Conservation (phyloP, 306 rosid species). For the Cucurbita argyrosperma region DNA sequence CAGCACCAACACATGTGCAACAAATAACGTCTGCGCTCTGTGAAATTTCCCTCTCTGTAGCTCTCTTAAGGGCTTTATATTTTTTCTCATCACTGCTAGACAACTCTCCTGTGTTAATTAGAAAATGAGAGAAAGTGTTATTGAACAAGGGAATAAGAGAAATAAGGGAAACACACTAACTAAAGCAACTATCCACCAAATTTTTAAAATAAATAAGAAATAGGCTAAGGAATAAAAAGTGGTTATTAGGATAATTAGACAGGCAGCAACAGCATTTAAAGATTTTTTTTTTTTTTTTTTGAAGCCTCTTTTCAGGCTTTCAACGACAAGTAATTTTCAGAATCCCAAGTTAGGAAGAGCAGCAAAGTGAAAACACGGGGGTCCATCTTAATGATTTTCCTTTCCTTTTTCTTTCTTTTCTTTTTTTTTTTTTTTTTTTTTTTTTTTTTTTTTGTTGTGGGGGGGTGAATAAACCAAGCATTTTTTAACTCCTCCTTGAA, state of each 20-base stretch:
- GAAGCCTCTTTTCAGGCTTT: neutral
- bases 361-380: neutral
- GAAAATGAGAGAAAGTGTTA: neutral
- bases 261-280: neutral
- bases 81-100: conserved; percentile 98
- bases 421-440: too few species aligned
- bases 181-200: neutral
- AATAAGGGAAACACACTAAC: neutral
- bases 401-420: too few species aligned
- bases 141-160: neutral
- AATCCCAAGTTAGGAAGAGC: neutral
- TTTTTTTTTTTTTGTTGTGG: too few species aligned
- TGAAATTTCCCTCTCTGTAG: conserved; percentile 98
- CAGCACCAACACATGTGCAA: conserved; percentile 99
- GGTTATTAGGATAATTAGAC: neutral
- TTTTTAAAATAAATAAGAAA: neutral
- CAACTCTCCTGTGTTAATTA: conserved; percentile 54
- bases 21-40: conserved; percentile 99
- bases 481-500: neutral
- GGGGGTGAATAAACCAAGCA: too few species aligned
- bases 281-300: neutral
- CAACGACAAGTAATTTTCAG: neutral
- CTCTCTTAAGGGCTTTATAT: conserved; percentile 93
- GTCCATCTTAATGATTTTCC: neutral
- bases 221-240: neutral